Evolutionary conservation across 2,329 filamentous ascomycete species (phyloP), one percentile per base, ranked within the genome.

Genomic region (Lecanosticta acicola): DNA sequence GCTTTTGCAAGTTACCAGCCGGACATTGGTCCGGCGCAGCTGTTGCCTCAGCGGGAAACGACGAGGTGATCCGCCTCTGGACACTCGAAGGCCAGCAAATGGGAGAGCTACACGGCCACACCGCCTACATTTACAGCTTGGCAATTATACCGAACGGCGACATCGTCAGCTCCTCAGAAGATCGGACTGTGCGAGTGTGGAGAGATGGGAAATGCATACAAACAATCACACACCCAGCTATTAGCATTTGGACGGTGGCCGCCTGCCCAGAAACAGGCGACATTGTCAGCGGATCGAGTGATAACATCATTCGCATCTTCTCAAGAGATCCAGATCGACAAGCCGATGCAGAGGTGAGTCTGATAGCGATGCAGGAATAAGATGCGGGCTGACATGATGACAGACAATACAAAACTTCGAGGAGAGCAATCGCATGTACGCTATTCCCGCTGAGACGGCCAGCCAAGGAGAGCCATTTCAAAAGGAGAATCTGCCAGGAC

Each of bases 161-260:
- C 62, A 74, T 98, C 21, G 85, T 94, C 39, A 97, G 91, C 66
- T 82, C 88, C 1, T 89, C 89, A 14, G 93, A 98, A 67, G 93
- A 98, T 68, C 80, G 93, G n/a, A 96, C 93, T 0, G 80, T 94
- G 26, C 80, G 88, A 42, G 74, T 98, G 63, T 98, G 94, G 93
- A 83, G 79, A 56, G 86, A 84, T 36, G 78, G 73, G 11, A 77
- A 89, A 46, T 97, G 91, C 64, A 71, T 95, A 37, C 93, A 98
- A 67, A 96, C 91, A 32, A 97, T 98, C 54, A 96, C 91, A 1
- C 89, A 96, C 60, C 93, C 93, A 9, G 93, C 93, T 8, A 94
- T 97, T 45, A 97, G 91, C 0, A 90, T 98, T 3, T 98, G 93
- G 93, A 77, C 81, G 11, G 88, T 98, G 14, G 86, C 89, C n/a